A percentile compares a stretch with the other conserved stretches of the same genome.
Evolutionary conservation across 495 filamentous ascomycete species (phyloP).

Genomic region (Talaromyces borbonicus): DNA sequence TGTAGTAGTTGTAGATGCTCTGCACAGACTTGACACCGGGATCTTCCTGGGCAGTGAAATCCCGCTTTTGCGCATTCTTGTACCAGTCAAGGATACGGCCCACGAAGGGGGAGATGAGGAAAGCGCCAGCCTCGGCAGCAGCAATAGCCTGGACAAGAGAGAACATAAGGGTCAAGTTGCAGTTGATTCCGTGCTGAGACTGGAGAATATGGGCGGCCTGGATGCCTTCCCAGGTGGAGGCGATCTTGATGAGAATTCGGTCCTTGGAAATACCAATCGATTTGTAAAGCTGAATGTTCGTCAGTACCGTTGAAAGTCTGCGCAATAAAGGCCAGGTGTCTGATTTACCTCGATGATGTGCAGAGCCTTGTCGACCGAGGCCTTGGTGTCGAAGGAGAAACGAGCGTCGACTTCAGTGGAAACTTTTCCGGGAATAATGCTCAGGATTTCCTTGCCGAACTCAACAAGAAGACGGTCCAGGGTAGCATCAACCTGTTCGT

Average conservation of each 20-base stretch:
- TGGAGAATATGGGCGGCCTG: conserved; percentile 92
- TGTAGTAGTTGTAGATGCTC: conserved; percentile 99
- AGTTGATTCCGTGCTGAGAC: conserved; percentile 87
- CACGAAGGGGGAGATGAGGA: conserved; percentile 98
- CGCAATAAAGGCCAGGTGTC: conserved; percentile 1
- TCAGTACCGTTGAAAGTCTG: too few species aligned
- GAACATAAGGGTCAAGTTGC: conserved; percentile 99
- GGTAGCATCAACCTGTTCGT: conserved; percentile 71
- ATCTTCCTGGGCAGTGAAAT: conserved; percentile 80
- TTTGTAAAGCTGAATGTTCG: conserved; percentile 92
- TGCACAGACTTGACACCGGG: conserved; percentile 95
- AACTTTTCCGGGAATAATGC: conserved; percentile 96
- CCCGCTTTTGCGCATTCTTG: conserved; percentile 92
- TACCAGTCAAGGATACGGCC: conserved; percentile 99
- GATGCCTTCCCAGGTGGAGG: conserved; percentile 80
- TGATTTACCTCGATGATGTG: conserved; percentile 82
- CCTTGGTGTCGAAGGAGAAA: conserved; percentile 92
- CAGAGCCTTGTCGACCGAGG: conserved; percentile 88
- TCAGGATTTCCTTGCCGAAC: conserved; percentile 95
- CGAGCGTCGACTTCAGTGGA: conserved; percentile 97
- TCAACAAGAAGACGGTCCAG: conserved; percentile 92
- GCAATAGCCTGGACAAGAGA: conserved; percentile 91
- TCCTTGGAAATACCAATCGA: conserved; percentile 83
- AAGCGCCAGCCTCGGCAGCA: conserved; percentile 91
- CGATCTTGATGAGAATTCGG: conserved; percentile 61